Evolutionary conservation across 208 protist species (phyloP), one percentile per base, ranked within the genome.

Genomic region (Wallacemonas sp.): DNA sequence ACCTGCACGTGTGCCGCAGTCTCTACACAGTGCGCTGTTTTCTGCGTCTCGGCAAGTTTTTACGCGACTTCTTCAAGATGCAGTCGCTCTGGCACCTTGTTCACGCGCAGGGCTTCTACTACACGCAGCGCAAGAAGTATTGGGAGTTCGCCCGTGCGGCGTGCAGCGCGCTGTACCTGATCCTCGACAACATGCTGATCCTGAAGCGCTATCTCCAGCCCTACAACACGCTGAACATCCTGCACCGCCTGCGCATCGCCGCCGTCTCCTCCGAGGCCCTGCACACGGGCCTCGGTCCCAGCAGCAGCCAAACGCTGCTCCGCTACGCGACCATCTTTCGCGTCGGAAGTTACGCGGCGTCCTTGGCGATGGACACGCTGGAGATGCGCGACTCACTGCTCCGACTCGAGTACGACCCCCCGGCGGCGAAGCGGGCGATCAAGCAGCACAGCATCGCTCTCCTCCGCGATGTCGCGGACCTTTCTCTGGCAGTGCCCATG

Each of bases 1-100:
- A 70, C 22, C 28, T 42, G 16, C 22, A 49, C 45, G 28, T 81
- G 45, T 46, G 57, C 28, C 61, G 67, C 32, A 46, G 52, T 25
- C 39, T 93, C 61, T 2, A 57, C 12, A 70, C 72, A 4, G 70
- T 62, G 14, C 69, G 87, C 36, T 84, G 76, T 4, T 25, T 91
- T 22, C 62, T 93, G 52, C 76, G 82, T 14, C 14, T 93, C 2
- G 73, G 82, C 8, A 86, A 85, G 32, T 76, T 81, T 25, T 29
- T 87, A 44, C 54, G 29, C 20, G 65, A 86, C 54, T 23, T 69
- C 7, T 48, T 66, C 31, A 87, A 88, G 71, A 48, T 91, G 28
- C 26, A 57, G 7, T 67, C 65, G 11, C 57, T 86, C 28, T 12
- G 26, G 2, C 57, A 72, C 1, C 52, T 88, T 22, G 67, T 82